phyloP scores from a whole-genome alignment of 176 grass and related monocot species.

The sorghum (Sorghum bicolor) region DNA sequence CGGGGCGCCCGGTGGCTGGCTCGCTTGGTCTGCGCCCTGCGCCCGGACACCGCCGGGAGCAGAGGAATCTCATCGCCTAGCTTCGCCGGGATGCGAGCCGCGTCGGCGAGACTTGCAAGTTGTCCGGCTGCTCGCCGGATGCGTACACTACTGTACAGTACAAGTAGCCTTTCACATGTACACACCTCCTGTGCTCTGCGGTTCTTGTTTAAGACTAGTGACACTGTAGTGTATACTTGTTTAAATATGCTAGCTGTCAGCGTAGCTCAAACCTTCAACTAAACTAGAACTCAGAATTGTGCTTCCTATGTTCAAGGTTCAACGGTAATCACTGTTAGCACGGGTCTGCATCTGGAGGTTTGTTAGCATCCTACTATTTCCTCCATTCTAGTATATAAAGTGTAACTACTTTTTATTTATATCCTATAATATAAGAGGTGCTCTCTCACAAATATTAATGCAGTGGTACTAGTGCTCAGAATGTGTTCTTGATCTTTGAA shows the following conservation, averaged over 20 bases:
- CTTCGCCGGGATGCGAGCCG: conserved; percentile 13
- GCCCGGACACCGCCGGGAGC: conserved; percentile 13
- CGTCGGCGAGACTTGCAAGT: neutral
- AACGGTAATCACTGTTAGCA: neutral
- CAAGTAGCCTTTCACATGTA: neutral
- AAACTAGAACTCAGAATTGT: neutral
- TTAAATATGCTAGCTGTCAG: neutral
- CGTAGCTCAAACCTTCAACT: neutral
- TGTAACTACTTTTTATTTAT: too few relatives aligned
- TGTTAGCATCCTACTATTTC: too few relatives aligned
- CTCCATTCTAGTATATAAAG: too few relatives aligned
- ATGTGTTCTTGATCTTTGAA: too few relatives aligned
- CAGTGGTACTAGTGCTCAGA: too few relatives aligned
- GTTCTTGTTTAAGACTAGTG: neutral
- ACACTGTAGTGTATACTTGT: neutral
- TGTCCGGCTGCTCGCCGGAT: neutral
- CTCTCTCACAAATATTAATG: too few relatives aligned
- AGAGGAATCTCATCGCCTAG: conserved; percentile 42
- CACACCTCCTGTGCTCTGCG: neutral
- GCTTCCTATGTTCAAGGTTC: neutral
- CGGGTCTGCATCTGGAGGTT: neutral
- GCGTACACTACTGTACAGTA: neutral
- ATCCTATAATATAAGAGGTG: too few relatives aligned
- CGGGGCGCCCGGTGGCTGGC: neutral
- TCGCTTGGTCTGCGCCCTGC: conserved; percentile 23